These are phyloP conservation scores for Steccherinum ochraceum DNA, from an alignment of 768 basidiomycete genomes.

Conservation along the genomic window DNA sequence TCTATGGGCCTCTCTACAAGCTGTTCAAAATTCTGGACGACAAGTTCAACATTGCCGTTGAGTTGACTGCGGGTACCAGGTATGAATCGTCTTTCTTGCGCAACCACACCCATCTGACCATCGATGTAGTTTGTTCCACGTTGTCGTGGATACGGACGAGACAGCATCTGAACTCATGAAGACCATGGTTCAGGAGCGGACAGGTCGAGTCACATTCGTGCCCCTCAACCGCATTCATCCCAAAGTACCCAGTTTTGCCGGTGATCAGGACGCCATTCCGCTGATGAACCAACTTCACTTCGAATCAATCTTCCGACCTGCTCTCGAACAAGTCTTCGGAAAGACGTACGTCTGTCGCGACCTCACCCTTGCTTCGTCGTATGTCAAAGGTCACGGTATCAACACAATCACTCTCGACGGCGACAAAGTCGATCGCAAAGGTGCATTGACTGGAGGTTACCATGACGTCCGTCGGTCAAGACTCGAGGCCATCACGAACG, in stretches of 20 bases:
- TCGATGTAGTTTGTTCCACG: constrained; percentile 76
- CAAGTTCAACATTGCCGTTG: constrained; percentile 88
- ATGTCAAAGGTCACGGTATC: constrained; percentile 89
- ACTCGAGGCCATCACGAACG: constrained; percentile 77
- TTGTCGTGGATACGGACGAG: constrained; percentile 95
- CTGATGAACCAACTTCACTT: constrained; percentile 79
- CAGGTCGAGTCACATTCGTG: constrained; percentile 96
- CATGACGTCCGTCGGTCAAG: constrained; percentile 88
- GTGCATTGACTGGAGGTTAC: constrained; percentile 92
- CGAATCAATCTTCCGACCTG: constrained; percentile 63
- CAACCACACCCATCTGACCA: constrained; percentile 10
- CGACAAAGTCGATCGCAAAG: constrained; percentile 96
- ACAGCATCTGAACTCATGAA: constrained; percentile 91
- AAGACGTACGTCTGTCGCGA: constrained; percentile 96
- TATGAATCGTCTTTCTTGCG: constrained; percentile 22
- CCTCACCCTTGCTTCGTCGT: constrained; percentile 86
- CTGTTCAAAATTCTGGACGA: constrained; percentile 86
- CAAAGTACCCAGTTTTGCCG: constrained; percentile 55
- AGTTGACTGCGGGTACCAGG: constrained; percentile 96
- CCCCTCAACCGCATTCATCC: constrained; percentile 92
- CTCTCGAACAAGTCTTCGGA: constrained; percentile 96
- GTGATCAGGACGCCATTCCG: constrained; percentile 74
- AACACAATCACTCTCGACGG: constrained; percentile 98
- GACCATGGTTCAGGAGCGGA: constrained; percentile 88
- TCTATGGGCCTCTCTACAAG: constrained; percentile 91